Base-by-base conservation (phyloP, 257 asterid genomes). In the Jacaranda mimosifolia region DNA sequence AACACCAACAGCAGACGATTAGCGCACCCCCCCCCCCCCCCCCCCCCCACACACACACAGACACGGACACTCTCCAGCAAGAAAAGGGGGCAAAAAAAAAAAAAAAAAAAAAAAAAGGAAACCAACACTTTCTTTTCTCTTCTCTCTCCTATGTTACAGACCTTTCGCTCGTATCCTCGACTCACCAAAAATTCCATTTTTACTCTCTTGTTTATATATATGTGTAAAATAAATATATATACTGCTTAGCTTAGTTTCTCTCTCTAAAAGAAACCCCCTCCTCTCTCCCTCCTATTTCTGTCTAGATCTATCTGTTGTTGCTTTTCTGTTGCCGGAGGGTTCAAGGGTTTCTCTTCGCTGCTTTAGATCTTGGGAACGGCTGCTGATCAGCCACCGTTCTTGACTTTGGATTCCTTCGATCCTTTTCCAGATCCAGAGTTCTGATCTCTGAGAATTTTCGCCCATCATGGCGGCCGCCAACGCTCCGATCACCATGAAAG, bases 401-500 rank as follows among this genome's bases (percentile, higher is more conserved):
- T 36, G 64, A 5, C 73, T 77, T 59, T 77, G 78, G 59, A 36
- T 74, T 69, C 6, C 43, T 35, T 68, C 77, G 81, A 70, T 84
- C 82, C 51, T 32, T 70, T 79, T 58, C 48, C 86, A 83, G 96
- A 93, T 93, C 96, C 88, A 81, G 86, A 77, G 77, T 81, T 83
- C 83, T 80, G 90, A 76, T 77, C 84, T 70, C 32, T 62, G 85
- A 75, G 80, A 83, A 56, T 80, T 80, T 39, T 86, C 87, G 82
- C 85, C 84, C 84, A 77, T 75, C 96, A 95, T 95, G 99, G 99
- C 99, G 89, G 97, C 99, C 79, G 97, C 98, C 57, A 95, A 87
- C 81, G 99, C 99, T 81, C 99, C 99, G 92, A 95, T 95, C 94
- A 91, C 96, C 78, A 95, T 95, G 99, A 92, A 93, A 74, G 99